Percentiles rank a stretch among this genome's conserved stretches.
phyloP scores from a whole-genome alignment of 1,139 yeast genomes.

The Chernovozyma aurita region DNA sequence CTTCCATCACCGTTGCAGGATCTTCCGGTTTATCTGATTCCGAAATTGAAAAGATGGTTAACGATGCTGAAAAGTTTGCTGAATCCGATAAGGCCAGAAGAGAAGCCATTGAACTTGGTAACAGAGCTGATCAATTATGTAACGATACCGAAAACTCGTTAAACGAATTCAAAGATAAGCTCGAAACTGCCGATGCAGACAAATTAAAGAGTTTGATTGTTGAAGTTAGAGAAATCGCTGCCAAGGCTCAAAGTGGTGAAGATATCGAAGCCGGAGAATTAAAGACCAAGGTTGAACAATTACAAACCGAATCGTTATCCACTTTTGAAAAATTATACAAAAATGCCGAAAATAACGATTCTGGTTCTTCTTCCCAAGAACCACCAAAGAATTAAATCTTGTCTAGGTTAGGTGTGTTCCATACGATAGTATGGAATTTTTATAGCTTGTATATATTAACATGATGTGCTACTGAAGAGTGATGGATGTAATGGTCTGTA shows the following conservation, averaged over 20 bases:
- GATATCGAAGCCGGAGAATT: slow-evolving; percentile 78
- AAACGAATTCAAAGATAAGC: slow-evolving; percentile 90
- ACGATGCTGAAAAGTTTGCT: slow-evolving; percentile 96
- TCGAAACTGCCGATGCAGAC: slow-evolving; percentile 83
- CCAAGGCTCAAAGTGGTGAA: slow-evolving; percentile 93
- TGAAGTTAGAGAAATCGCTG: slow-evolving; percentile 82
- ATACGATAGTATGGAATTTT: slow-evolving; percentile 1
- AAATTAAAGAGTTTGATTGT: slow-evolving; percentile 75
- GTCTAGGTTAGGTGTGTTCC: too few relatives aligned
- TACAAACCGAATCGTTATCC: slow-evolving; percentile 88
- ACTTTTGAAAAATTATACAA: slow-evolving; percentile 96
- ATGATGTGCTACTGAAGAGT: slow-evolving; percentile 1
- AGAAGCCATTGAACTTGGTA: slow-evolving; percentile 91
- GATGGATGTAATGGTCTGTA: not conserved
- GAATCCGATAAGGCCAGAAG: slow-evolving; percentile 94
- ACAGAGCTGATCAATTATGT: slow-evolving; percentile 96
- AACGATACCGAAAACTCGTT: slow-evolving; percentile 94
- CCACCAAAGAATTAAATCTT: slow-evolving; percentile 32
- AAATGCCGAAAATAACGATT: slow-evolving; percentile 43
- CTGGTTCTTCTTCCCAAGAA: slow-evolving; percentile 19
- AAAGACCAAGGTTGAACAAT: slow-evolving; percentile 90
- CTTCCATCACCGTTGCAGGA: slow-evolving; percentile 98
- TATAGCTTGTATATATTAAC: slow-evolving; percentile 13
- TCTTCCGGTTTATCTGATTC: slow-evolving; percentile 95
- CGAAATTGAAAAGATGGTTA: slow-evolving; percentile 97